These are phyloP conservation scores for Scedosporium aurantiacum DNA, from an alignment of 2,329 filamentous ascomycete species.

Conservation along the genomic window DNA sequence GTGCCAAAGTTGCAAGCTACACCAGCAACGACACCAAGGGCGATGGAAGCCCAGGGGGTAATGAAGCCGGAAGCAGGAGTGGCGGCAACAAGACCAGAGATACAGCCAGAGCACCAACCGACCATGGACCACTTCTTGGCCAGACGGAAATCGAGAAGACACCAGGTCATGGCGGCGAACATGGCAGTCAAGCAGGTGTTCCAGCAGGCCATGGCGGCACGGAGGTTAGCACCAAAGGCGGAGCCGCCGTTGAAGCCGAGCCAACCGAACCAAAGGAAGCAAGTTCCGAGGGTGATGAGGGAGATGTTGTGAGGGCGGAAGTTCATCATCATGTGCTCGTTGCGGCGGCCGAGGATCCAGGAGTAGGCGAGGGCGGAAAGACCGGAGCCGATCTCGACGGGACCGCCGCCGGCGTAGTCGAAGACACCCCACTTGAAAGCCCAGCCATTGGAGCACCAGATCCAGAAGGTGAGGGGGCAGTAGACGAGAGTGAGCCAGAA, in stretches of 20 bases:
- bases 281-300: conserved; percentile 86
- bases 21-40: conserved; percentile 56
- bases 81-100: conserved; percentile 59
- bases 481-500: conserved; percentile 96
- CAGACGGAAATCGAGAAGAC: conserved; percentile 87
- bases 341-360: conserved; percentile 85
- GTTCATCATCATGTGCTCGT: conserved; percentile 99
- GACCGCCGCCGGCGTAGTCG: conserved; percentile 92
- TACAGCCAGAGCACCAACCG: conserved; percentile 61
- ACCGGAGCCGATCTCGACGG: conserved; percentile 94
- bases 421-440: conserved; percentile 80
- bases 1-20: conserved; percentile 58
- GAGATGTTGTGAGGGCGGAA: conserved; percentile 99
- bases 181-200: conserved; percentile 90
- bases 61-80: conserved; percentile 60
- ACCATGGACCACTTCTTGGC: conserved; percentile 86
- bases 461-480: conserved; percentile 94
- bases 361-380: conserved; percentile 91
- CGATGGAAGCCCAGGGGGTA: conserved; percentile 54
- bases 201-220: conserved; percentile 95
- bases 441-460: conserved; percentile 93
- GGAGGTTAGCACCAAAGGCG: conserved; percentile 83
- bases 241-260: conserved; percentile 97
- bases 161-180: conserved; percentile 89
- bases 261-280: conserved; percentile 98